Percentiles rank a stretch among this genome's conserved stretches.
These are phyloP conservation scores for Neonectria hederae DNA, from an alignment of 2,329 filamentous ascomycete genomes.

Conservation along the genomic window DNA sequence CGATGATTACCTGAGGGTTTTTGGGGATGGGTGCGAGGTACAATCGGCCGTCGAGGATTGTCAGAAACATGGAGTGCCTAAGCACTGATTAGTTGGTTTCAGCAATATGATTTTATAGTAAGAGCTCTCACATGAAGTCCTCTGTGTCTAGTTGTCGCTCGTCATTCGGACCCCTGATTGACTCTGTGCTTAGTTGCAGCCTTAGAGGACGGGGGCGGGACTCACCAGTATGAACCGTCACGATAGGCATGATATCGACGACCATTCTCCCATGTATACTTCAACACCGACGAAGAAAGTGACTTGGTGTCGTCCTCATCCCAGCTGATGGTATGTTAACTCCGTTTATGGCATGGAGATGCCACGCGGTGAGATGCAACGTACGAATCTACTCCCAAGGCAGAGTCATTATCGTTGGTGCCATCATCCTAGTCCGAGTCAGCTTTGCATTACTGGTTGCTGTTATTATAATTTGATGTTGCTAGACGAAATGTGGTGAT, in stretches of 20 bases:
- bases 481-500: too few relatives aligned
- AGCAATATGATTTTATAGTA: neutral
- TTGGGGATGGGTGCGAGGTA: neutral
- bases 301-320: neutral
- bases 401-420: neutral
- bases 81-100: neutral
- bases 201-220: neutral
- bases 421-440: neutral
- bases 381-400: neutral
- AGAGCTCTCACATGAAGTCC: neutral
- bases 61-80: slow-evolving; percentile 11
- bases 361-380: neutral
- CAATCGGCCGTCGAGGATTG: slow-evolving; percentile 1
- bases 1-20: neutral
- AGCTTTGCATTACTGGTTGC: neutral
- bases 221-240: neutral
- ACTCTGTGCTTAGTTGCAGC: neutral
- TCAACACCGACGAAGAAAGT: neutral
- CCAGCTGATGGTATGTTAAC: neutral
- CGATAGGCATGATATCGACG: neutral
- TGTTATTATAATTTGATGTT: too few relatives aligned
- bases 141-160: slow-evolving; percentile 3
- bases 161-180: neutral
- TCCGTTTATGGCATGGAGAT: neutral
- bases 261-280: neutral